phyloP scores from a whole-genome alignment of 148 eudicot species.

The Spergularia marina region DNA sequence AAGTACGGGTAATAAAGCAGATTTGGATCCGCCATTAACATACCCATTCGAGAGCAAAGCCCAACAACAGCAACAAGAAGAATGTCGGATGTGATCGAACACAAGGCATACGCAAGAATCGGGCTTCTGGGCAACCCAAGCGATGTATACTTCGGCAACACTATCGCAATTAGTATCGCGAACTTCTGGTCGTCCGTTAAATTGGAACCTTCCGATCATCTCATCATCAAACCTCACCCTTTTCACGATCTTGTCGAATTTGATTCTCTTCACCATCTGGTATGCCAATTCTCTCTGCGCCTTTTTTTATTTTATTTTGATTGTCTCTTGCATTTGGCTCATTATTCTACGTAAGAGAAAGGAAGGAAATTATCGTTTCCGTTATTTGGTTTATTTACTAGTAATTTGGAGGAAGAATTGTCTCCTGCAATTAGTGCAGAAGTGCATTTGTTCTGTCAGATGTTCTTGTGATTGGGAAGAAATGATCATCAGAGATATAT shows the following conservation, averaged over 20 bases:
- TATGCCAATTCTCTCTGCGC: constrained; percentile 12
- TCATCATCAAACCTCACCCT: constrained; percentile 70
- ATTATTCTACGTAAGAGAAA: too few species aligned
- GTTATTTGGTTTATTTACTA: neutral
- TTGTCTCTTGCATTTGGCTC: too few species aligned
- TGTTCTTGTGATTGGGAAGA: too few species aligned
- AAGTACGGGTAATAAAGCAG: too few species aligned
- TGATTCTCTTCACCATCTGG: constrained; percentile 67
- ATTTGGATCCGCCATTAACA: too few species aligned
- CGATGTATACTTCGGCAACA: constrained; percentile 73
- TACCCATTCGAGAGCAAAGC: too few species aligned
- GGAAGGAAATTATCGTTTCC: too few species aligned
- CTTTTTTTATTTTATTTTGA: neutral
- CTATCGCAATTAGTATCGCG: constrained; percentile 59
- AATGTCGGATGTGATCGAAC: constrained; percentile 39
- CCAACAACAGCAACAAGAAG: neutral
- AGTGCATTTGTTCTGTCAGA: too few species aligned
- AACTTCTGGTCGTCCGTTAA: constrained; percentile 77
- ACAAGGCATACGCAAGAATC: constrained; percentile 70
- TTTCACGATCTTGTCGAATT: constrained; percentile 78
- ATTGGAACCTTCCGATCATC: constrained; percentile 61
- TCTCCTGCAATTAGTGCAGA: too few species aligned
- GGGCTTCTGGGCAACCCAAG: constrained; percentile 92
- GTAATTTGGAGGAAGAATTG: too few species aligned
- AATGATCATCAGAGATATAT: too few species aligned